Evolutionary conservation across 805 yeast genomes (phyloP), one percentile per base, ranked within the genome.

Genomic region (Candida tibetensis): DNA sequence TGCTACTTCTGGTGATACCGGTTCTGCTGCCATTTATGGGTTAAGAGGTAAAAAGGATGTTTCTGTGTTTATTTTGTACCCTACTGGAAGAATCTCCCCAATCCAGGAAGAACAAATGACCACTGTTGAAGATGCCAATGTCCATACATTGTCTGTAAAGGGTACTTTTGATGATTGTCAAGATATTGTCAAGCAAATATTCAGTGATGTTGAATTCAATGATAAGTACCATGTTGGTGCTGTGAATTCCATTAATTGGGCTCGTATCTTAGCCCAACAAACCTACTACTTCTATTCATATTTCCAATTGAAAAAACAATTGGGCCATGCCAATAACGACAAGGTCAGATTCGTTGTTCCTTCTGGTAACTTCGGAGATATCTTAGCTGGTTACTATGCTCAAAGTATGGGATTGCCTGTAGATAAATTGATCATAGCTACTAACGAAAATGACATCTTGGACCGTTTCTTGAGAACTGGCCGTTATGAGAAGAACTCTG

Each of bases 81-180:
- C 99, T 54, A 87, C 95, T 6, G 99, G 98, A 34, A 81, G 97
- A 62, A 93, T 93, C 40, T 90, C 98, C 25, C 97, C 96, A 30
- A 84, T 93, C 48, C 99, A 93, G 72, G 99, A 93, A 69, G 87
- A 85, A 52, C 99, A 93, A 69, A 93, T 93, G 99, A 86, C 99
- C 39, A 89, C 98, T 5, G 98, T 93, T 6, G 76, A 81, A 36
- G 99, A 93, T 62, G 67, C 78, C 36, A 93, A 93, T 56, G 96
- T 93, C 29, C 98, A 93, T 68, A 91, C 97, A 17, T 72, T 93
- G 45, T 87, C 96, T 4, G 96, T 93, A 26, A 85, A 82, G 48
- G 99, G 99, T 48, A 88, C 96, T 21, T 93, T 93, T 59, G 99
- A 93, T 63, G 97, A 93, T 67, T 93, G 99, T 68, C 99, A 93